Conservation (phyloP, 2,329 filamentous ascomycete species). For the Phialophora verrucosa region DNA sequence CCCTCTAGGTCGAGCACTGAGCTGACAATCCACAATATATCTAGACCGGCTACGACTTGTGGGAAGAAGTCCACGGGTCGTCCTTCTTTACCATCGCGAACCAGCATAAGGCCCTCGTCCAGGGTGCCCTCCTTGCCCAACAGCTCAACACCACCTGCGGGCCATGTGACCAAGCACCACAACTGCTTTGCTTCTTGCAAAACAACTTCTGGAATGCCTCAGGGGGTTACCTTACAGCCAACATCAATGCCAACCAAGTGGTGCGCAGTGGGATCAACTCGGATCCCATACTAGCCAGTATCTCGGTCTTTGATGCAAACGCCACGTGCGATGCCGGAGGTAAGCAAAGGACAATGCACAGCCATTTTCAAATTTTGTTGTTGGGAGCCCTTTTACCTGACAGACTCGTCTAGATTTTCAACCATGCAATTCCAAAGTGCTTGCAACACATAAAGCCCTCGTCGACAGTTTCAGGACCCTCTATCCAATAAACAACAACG, state of each 20-base stretch:
- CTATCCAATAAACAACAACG: constrained; percentile 72
- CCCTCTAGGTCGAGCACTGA: not conserved
- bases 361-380: not conserved
- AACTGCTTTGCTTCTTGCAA: constrained; percentile 75
- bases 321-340: constrained; percentile 69
- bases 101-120: constrained; percentile 66
- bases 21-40: not conserved
- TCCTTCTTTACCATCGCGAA: constrained; percentile 78
- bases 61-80: constrained; percentile 68
- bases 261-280: constrained; percentile 72
- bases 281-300: constrained; percentile 70
- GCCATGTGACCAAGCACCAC: constrained; percentile 69
- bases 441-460: constrained; percentile 76
- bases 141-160: constrained; percentile 66
- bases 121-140: constrained; percentile 68
- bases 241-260: constrained; percentile 66
- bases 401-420: constrained; percentile 56
- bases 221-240: constrained; percentile 68
- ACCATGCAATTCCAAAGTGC: constrained; percentile 70
- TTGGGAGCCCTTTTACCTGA: not conserved
- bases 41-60: constrained; percentile 25
- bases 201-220: constrained; percentile 67
- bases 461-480: constrained; percentile 76
- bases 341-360: constrained; percentile 6
- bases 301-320: constrained; percentile 71